These are phyloP conservation scores for Gastrolobium bilobum DNA, from an alignment of 306 rosid genomes.

Conservation along the genomic window DNA sequence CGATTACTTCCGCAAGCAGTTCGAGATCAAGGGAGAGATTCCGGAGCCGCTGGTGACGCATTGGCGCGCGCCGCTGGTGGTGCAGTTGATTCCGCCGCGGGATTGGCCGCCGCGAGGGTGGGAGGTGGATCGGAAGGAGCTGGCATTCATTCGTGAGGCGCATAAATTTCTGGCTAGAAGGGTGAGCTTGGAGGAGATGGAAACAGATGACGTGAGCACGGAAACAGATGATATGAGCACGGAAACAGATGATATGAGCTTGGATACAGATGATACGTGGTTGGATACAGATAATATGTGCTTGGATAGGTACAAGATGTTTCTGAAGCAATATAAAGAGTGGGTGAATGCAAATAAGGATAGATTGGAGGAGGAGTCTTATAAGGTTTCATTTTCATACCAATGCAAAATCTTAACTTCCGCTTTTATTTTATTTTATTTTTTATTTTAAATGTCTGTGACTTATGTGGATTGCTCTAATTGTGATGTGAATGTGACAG, in stretches of 20 bases:
- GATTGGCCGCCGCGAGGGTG: slow-evolving; percentile 99
- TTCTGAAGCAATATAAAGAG: slow-evolving; percentile 86
- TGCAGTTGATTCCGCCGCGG: slow-evolving; percentile 78
- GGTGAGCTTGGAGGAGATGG: slow-evolving; percentile 67
- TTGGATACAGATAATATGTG: slow-evolving; percentile 62
- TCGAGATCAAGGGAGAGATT: slow-evolving; percentile 79
- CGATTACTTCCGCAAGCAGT: slow-evolving; percentile 70
- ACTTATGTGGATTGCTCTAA: slow-evolving; percentile 44
- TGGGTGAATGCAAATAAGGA: slow-evolving; percentile 89
- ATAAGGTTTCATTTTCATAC: slow-evolving; percentile 62
- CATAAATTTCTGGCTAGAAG: slow-evolving; percentile 75
- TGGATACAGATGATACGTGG: too few species aligned
- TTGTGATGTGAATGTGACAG: slow-evolving; percentile 57
- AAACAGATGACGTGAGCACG: too few species aligned
- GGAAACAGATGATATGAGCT: too few species aligned
- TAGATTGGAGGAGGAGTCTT: slow-evolving; percentile 86
- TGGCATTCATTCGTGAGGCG: slow-evolving; percentile 82
- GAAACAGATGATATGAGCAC: too few species aligned
- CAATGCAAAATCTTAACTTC: background rate
- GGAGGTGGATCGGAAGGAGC: slow-evolving; percentile 86
- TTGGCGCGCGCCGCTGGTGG: slow-evolving; percentile 76
- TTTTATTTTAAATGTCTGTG: background rate
- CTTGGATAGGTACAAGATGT: slow-evolving; percentile 88
- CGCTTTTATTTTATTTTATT: background rate
- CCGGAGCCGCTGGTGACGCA: slow-evolving; percentile 75